A percentile compares a stretch with the other conserved stretches of the same genome.
Conservation (phyloP, 148 eudicot species). For the Silene uniflora region DNA sequence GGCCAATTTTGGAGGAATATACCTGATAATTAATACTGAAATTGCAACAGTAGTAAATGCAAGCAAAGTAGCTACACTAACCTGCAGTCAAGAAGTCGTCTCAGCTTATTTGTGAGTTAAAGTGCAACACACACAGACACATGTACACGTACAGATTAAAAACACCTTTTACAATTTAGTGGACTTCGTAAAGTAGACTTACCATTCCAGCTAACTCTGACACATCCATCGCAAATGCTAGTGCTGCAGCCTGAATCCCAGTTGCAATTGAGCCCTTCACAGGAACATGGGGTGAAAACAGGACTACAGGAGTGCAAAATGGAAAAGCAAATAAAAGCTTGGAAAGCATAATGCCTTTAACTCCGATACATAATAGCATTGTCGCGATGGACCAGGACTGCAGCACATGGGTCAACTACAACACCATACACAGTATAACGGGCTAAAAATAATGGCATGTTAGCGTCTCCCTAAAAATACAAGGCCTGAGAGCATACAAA, state of each 20-base stretch:
- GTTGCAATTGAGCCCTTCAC: conserved; percentile 73
- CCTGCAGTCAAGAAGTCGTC: conserved; percentile 45
- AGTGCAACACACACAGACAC: neutral
- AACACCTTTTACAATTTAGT: neutral
- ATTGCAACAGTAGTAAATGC: conserved; percentile 91
- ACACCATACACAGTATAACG: conserved; percentile 42
- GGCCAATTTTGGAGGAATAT: conserved; percentile 76
- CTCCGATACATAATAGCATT: conserved; percentile 50
- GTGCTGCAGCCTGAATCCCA: conserved; percentile 63
- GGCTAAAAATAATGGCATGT: conserved; percentile 44
- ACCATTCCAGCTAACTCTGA: conserved; percentile 94
- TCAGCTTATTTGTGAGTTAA: neutral
- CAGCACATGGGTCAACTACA: conserved; percentile 61
- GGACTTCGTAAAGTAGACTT: conserved; percentile 14
- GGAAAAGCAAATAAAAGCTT: neutral
- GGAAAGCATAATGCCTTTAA: conserved; percentile 53
- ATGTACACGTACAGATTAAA: neutral
- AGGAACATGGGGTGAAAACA: conserved; percentile 47
- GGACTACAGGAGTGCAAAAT: conserved; percentile 4
- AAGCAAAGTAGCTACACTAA: conserved; percentile 93
- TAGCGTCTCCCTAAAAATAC: conserved; percentile 48
- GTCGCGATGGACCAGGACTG: conserved; percentile 48
- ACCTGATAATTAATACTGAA: conserved; percentile 76
- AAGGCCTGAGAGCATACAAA: conserved; percentile 40
- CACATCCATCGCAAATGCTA: conserved; percentile 86